Evolutionary conservation across 768 basidiomycete species (phyloP).

Genomic region (Galerina marginata): DNA sequence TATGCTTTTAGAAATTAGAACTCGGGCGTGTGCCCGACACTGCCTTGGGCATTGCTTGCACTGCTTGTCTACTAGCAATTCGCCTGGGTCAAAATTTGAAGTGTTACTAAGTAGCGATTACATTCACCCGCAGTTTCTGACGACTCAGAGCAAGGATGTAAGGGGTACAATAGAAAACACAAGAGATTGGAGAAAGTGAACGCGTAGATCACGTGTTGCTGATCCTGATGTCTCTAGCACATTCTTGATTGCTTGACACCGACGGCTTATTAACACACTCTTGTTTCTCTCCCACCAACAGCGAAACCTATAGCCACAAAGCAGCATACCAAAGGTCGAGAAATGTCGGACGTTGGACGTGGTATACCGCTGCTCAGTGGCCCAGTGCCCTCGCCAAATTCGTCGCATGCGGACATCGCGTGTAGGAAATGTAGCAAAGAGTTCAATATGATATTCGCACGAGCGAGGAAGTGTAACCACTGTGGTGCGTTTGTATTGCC

Average conservation of each 20-base stretch:
- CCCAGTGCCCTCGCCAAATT: slow-evolving; percentile 49
- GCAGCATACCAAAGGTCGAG: not conserved
- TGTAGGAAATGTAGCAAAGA: slow-evolving; percentile 80
- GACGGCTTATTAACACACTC: slow-evolving; percentile 20
- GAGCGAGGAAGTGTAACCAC: slow-evolving; percentile 73
- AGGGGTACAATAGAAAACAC: not conserved
- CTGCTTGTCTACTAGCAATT: too few species aligned
- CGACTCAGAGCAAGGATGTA: too few species aligned
- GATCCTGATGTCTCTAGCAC: slow-evolving; percentile 28
- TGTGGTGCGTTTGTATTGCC: slow-evolving; percentile 57
- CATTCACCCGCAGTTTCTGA: too few species aligned
- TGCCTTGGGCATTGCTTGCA: too few species aligned
- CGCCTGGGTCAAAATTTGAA: too few species aligned
- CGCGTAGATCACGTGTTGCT: slow-evolving; percentile 9
- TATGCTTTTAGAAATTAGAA: too few species aligned
- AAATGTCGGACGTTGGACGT: slow-evolving; percentile 32
- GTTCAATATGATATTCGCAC: slow-evolving; percentile 68
- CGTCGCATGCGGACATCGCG: slow-evolving; percentile 34
- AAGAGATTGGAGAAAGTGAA: not conserved
- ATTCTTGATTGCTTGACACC: slow-evolving; percentile 21
- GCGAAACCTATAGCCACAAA: slow-evolving; percentile 4
- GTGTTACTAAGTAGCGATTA: too few species aligned
- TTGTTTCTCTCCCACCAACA: slow-evolving; percentile 12
- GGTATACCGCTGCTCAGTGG: slow-evolving; percentile 79
- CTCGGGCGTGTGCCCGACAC: too few species aligned